Conservation (phyloP, 2,329 filamentous ascomycete species). For the Stagonosporopsis vannaccii region DNA sequence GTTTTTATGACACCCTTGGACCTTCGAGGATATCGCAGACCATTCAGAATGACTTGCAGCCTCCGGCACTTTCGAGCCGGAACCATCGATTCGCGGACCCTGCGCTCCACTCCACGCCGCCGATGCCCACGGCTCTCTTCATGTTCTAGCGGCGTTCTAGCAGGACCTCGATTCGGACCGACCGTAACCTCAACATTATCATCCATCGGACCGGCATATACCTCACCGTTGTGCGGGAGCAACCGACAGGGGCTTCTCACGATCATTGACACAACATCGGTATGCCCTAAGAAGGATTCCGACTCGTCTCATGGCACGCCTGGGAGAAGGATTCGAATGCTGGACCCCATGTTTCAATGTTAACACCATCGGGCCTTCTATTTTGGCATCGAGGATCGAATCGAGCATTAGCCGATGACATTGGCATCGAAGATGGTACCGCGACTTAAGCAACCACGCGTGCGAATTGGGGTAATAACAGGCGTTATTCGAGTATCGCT, state of each 20-base stretch:
- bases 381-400: constrained; percentile 4
- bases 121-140: constrained; percentile 2
- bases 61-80: constrained; percentile 1
- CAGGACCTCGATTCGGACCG: constrained; percentile 12
- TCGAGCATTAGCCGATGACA: constrained; percentile 4
- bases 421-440: not conserved
- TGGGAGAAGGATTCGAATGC: constrained; percentile 6
- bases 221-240: constrained; percentile 7
- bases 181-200: constrained; percentile 11
- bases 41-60: not conserved
- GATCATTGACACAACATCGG: not conserved
- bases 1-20: not conserved
- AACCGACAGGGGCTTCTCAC: constrained; percentile 6
- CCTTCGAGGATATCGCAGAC: not conserved
- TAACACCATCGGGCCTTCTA: constrained; percentile 12
- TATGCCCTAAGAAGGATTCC: not conserved
- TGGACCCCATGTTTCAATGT: not conserved
- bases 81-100: constrained; percentile 6
- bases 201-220: constrained; percentile 4
- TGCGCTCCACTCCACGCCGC: constrained; percentile 2
- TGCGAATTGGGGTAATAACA: not conserved
- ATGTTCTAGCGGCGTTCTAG: constrained; percentile 20
- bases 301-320: constrained; percentile 1
- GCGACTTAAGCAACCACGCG: not conserved
- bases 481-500: constrained; percentile 1